Conservation (phyloP, 345 rosid species). For the Lepidium aucheri region DNA sequence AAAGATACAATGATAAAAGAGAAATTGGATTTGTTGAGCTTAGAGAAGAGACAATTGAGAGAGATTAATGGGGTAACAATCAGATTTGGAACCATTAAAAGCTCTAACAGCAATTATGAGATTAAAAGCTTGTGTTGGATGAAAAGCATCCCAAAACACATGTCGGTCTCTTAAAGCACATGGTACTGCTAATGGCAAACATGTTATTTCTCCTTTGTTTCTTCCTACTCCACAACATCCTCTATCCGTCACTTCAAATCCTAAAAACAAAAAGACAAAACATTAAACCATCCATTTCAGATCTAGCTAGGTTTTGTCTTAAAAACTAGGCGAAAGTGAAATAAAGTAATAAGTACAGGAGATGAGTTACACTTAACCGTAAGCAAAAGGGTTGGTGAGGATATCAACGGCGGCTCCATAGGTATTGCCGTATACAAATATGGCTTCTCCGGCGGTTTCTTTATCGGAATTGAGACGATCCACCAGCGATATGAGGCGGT, state of each 20-base stretch:
- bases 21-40: neutral
- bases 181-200: constrained; percentile 49
- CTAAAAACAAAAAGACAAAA: constrained; percentile 3
- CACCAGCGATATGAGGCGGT: constrained; percentile 36
- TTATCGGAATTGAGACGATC: constrained; percentile 35
- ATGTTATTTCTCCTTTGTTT: constrained; percentile 55
- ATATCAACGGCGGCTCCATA: constrained; percentile 37
- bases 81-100: constrained; percentile 38
- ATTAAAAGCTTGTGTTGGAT: constrained; percentile 62
- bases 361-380: constrained; percentile 3
- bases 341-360: neutral
- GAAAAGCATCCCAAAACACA: constrained; percentile 66
- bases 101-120: constrained; percentile 42
- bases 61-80: constrained; percentile 53
- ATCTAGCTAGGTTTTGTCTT: too few relatives aligned
- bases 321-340: neutral
- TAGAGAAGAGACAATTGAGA: constrained; percentile 39
- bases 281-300: neutral
- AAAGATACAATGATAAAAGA: neutral
- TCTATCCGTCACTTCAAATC: constrained; percentile 41
- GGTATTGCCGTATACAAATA: constrained; percentile 49
- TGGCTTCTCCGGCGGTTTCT: constrained; percentile 12
- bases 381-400: constrained; percentile 25
- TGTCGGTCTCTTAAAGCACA: constrained; percentile 47
- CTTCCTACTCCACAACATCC: constrained; percentile 70